These are phyloP conservation scores for Botrytis elliptica DNA, from an alignment of 2,329 filamentous ascomycete genomes.

Conservation along the genomic window DNA sequence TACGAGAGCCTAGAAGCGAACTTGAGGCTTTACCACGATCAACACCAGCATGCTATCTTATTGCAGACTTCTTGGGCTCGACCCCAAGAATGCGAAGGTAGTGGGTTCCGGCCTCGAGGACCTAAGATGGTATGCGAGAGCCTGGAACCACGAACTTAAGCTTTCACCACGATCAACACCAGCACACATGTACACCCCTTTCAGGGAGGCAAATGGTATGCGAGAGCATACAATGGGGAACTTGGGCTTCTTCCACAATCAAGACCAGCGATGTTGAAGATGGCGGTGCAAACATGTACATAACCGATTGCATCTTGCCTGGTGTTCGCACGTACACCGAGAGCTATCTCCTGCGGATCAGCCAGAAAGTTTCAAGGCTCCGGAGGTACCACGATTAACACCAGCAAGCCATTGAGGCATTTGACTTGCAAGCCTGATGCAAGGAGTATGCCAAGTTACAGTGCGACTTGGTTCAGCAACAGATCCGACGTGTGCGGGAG, in stretches of 20 bases:
- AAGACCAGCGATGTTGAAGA: not conserved
- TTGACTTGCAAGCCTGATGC: not conserved
- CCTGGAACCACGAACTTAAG: not conserved
- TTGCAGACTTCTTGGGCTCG: not conserved
- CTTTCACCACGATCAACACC: not conserved
- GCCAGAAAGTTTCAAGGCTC: slow-evolving; percentile 26
- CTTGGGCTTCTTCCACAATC: not conserved
- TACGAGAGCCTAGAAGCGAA: not conserved
- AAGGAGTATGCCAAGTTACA: slow-evolving; percentile 61
- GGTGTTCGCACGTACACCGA: slow-evolving; percentile 30
- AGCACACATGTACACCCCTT: not conserved
- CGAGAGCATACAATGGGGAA: not conserved
- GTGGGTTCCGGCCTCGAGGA: not conserved
- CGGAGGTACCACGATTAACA: slow-evolving; percentile 15
- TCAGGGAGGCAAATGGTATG: not conserved
- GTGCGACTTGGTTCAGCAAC: slow-evolving; percentile 60
- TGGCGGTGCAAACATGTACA: slow-evolving; percentile 7
- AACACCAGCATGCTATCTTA: not conserved
- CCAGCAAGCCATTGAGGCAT: not conserved
- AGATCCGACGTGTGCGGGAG: slow-evolving; percentile 56
- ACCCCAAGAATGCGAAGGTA: not conserved
- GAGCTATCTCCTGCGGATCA: slow-evolving; percentile 32
- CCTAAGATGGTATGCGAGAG: not conserved
- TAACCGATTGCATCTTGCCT: slow-evolving; percentile 26
- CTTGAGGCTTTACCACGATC: not conserved